Evolutionary conservation across 1,139 yeast species (phyloP), one percentile per base, ranked within the genome.

Genomic region (Geotrichum candidum): DNA sequence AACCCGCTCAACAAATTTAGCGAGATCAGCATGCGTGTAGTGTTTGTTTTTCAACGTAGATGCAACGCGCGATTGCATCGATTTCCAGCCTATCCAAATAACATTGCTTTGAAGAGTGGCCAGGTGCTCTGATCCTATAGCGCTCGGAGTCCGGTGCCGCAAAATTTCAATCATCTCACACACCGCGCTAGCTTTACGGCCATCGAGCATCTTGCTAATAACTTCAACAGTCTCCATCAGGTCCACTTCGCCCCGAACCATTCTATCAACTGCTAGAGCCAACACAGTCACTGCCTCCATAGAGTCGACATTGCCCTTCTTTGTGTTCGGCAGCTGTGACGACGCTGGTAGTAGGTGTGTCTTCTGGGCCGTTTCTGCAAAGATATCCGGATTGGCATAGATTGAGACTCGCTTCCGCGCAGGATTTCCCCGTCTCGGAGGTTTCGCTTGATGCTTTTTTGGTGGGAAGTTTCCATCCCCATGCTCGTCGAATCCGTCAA

Each of bases 1-100:
- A 5, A 68, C 58, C 51, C 73, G 69, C 7, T 57, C 48, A 22
- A 68, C 57, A 73, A 73, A 71, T 11, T 53, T 55, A n/a, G 27
- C 33, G 27, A 70, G 61, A 53, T 67, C 67, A 7, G 55, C 57
- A 9, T 51, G 33, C 6, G 63, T 54, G 55, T 65, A 68, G 6
- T 67, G 69, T 41, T 64, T 51, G 18, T 58, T 61, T 13, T 62
- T 53, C 25, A 68, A n/a, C 2, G 53, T 38, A 18, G 52, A 9
- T 15, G 41, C 18, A 18, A 56, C 54, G 23, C 57, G 33, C n/a
- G 62, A 41, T 41, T 5, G 48, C 48, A 41, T 41, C 13, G 23
- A 41, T 41, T 35, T 18, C 27, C 18, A 11, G 45, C 51, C 29
- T 18, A 48, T 31, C 51, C 38, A 22, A 25, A 18, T 2, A 4